Evolutionary conservation across 257 asterid species (phyloP), one percentile per base, ranked within the genome.

Genomic region (Solanum gracilifrons): DNA sequence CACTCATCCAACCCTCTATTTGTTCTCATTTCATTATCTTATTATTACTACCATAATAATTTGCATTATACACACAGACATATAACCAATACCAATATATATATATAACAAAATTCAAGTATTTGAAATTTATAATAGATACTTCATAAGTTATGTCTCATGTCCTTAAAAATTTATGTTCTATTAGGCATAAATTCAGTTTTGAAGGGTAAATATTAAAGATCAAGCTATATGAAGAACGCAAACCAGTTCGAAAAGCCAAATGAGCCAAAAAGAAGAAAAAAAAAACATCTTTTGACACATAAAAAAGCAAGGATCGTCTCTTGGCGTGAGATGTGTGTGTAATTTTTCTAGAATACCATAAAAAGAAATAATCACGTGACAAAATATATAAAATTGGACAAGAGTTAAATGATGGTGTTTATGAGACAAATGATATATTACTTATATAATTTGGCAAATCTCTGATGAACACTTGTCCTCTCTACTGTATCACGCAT

Each of bases 21-120:
- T 83, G 88, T 74, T 90, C 82, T 36, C 87, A 86, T 83, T 83
- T 73, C 86, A 85, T 82, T 82, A 88, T 85, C 89, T 60, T 37
- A 83, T 72, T 25, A 82, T 88, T 88, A 83, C 74, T 64, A 48
- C 71, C 89, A 86, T 74, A 86, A 86, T 74, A 83, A 83, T 83
- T 86, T 74, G 87, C 11, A 79, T 75, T 64, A 83, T 86, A 82
- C 3, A 83, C 87, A 77, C 75, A n/a, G 90, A 88, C 90, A 62
- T 43, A 83, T 83, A 90, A 88, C 87, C 89, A 83, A 62, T 62
- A 84, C 29, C 64, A 79, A 29, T 43, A 43, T 41, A 71, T 27
- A 71, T 27, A 36, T 21, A 21, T 36, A 5, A 15, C 7, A 71
- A 0, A 16, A 16, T 71, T 71, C 7, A 3, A 3, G 5, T 8